Conservation (phyloP, 2,329 filamentous ascomycete species). For the Colletotrichum filicis region DNA sequence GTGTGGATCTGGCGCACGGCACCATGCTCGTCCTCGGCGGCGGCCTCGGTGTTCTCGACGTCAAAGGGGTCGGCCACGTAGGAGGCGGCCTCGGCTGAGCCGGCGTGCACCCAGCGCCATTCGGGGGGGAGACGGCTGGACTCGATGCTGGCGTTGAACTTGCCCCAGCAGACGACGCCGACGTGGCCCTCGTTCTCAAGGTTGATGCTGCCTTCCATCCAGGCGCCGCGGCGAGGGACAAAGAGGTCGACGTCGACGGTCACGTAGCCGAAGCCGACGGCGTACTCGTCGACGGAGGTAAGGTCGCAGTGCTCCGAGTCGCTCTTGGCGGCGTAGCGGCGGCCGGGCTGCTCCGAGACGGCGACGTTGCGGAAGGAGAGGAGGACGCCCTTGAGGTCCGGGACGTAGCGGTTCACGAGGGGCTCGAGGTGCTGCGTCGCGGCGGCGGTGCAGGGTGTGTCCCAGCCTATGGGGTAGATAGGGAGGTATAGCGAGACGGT, state of each 20-base stretch:
- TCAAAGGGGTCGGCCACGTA: constrained; percentile 47
- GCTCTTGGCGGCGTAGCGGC: constrained; percentile 54
- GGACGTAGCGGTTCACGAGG: constrained; percentile 80
- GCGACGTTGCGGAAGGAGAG: constrained; percentile 78
- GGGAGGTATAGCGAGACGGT: constrained; percentile 85
- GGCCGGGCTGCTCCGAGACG: constrained; percentile 69
- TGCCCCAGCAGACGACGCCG: constrained; percentile 88
- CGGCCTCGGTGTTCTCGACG: constrained; percentile 47
- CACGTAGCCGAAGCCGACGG: constrained; percentile 87
- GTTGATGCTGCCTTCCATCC: constrained; percentile 84
- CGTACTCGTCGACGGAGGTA: constrained; percentile 80
- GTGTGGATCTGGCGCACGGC: constrained; percentile 63
- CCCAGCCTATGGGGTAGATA: constrained; percentile 77
- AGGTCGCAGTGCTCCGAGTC: constrained; percentile 58
- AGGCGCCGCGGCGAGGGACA: constrained; percentile 76
- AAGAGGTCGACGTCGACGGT: constrained; percentile 90
- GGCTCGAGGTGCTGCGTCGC: constrained; percentile 81
- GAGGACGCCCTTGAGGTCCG: constrained; percentile 77
- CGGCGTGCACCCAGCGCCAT: constrained; percentile 83
- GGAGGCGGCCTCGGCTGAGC: constrained; percentile 48
- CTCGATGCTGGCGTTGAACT: constrained; percentile 92
- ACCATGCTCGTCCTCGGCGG: constrained; percentile 60
- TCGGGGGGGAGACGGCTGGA: constrained; percentile 76
- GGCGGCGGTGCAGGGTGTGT: constrained; percentile 75
- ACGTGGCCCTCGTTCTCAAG: constrained; percentile 90